Base-by-base conservation (phyloP, 352 stramenopile species). In the Pythium brachiatum region DNA sequence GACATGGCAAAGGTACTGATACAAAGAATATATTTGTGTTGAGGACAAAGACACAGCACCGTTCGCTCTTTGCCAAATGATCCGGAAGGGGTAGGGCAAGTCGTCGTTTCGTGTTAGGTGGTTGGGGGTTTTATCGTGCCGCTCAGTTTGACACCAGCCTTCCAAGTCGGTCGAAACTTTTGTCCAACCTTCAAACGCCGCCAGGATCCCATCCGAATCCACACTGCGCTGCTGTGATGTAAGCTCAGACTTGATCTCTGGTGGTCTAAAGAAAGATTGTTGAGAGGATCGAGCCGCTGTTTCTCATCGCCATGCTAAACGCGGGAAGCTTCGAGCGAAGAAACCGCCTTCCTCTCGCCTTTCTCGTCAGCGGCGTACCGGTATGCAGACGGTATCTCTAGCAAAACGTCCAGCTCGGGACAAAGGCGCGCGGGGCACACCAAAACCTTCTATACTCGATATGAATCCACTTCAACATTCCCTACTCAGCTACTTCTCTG, bases 101-200 rank as follows among this genome's bases (percentile, higher is more conserved):
- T 26, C 41, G 41, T 48, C 41, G 41, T 48, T 48, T 48, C 41
- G 20, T 48, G 41, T 48, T 48, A 48, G 41, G 41, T 48, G 41
- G 41, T 48, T 48, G 41, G 41, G 41, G 41, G 41, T 48, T 7
- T 48, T 18, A 3, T 18, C 15, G 13, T 9, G 9, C 15, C 34
- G 41, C 18, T 48, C 41, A 48, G 21, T 48, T 48, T 48, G 41
- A 48, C 41, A 48, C 38, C 12, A 23, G 16, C 34, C 34, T 2
- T 9, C 34, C 9, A 15, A 2, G 34, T 13, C 36, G 16, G 36
- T 44, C 36, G n/a, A 44, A 44, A 44, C 16, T 44, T 20, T 44
- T 8, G 34, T 39, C 34, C 34, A 16, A 39, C 34, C 7, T 2
- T 7, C 34, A 15, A 39, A 8, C 34, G 3, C 34, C 15, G 13